Percentiles rank a stretch among this genome's conserved stretches.
Conservation (phyloP, 2,329 filamentous ascomycete genomes). For the Rachicladosporium sp. region DNA sequence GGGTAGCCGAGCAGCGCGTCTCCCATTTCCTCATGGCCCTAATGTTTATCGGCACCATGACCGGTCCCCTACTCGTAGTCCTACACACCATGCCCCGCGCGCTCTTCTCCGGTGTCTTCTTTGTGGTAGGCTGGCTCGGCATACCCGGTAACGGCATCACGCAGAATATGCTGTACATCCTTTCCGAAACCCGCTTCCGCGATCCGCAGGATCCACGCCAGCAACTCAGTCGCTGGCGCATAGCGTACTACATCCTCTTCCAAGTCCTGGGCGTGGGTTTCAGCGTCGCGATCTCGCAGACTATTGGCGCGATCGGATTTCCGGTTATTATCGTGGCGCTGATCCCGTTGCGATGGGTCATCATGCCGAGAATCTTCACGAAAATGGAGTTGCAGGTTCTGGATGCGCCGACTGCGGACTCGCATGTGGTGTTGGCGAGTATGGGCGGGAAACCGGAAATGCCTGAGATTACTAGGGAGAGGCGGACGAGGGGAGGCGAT, state of each 20-base stretch:
- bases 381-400: conserved; percentile 37
- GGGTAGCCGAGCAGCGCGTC: conserved; percentile 44
- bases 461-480: conserved; percentile 19
- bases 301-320: conserved; percentile 47
- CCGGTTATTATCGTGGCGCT: conserved; percentile 45
- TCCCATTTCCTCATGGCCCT: conserved; percentile 45
- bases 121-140: conserved; percentile 42
- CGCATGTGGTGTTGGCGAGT: conserved; percentile 39
- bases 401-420: conserved; percentile 43
- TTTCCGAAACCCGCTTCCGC: conserved; percentile 34
- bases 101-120: conserved; percentile 45
- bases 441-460: conserved; percentile 37
- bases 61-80: conserved; percentile 40
- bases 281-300: conserved; percentile 47
- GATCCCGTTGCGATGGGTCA: conserved; percentile 40
- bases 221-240: conserved; percentile 31
- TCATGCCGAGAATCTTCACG: conserved; percentile 40
- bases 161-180: conserved; percentile 37
- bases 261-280: conserved; percentile 40
- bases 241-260: conserved; percentile 39
- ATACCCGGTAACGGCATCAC: conserved; percentile 43
- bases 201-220: conserved; percentile 36
- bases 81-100: conserved; percentile 42
- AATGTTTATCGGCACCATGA: conserved; percentile 44
- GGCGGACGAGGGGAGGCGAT: conserved; percentile 9